A percentile compares a stretch with the other conserved stretches of the same genome.
phyloP scores from a whole-genome alignment of 2,329 filamentous ascomycete genomes.

The Arthrobotrys musiformis region DNA sequence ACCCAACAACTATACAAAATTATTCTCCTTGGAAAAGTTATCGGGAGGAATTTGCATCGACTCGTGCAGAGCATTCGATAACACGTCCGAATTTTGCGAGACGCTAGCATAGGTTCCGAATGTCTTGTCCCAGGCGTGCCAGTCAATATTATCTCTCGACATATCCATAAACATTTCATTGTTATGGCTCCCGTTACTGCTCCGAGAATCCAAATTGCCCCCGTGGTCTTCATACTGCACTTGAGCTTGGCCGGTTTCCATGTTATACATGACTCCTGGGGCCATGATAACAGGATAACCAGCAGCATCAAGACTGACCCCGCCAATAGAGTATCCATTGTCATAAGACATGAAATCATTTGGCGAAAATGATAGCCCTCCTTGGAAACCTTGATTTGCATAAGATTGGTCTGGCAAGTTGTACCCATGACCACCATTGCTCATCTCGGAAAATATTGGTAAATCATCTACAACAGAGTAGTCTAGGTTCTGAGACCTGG shows the following conservation, averaged over 20 bases:
- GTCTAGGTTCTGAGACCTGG: conserved; percentile 40
- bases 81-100: conserved; percentile 38
- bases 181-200: conserved; percentile 29
- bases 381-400: conserved; percentile 40
- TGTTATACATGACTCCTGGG: conserved; percentile 54
- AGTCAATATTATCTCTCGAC: conserved; percentile 58
- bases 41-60: conserved; percentile 32
- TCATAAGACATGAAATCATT: conserved; percentile 45
- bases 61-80: conserved; percentile 21
- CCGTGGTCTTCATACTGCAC: conserved; percentile 44
- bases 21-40: conserved; percentile 46
- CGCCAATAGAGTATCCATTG: conserved; percentile 49
- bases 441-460: conserved; percentile 49
- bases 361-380: conserved; percentile 28
- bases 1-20: conserved; percentile 14
- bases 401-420: conserved; percentile 47
- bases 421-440: conserved; percentile 17
- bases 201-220: conserved; percentile 37
- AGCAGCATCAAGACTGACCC: conserved; percentile 47
- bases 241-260: conserved; percentile 44
- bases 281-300: conserved; percentile 50
- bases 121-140: conserved; percentile 59
- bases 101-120: conserved; percentile 58
- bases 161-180: conserved; percentile 57
- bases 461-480: conserved; percentile 50